Evolutionary conservation across 2,329 filamentous ascomycete species (phyloP), one percentile per base, ranked within the genome.

Genomic region (Aspergillaceae sp.): DNA sequence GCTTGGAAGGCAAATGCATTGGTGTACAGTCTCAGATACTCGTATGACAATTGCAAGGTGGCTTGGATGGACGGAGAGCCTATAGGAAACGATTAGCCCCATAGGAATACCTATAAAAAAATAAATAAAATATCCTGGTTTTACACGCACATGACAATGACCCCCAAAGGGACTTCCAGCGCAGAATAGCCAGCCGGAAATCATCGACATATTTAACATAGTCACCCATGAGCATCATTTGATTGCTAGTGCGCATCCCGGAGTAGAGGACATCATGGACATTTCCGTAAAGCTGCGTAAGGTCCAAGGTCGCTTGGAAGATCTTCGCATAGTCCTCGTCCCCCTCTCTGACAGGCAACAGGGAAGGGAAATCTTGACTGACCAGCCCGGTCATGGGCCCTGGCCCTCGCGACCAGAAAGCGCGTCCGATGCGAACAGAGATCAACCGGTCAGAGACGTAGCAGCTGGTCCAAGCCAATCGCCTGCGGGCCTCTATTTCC

Each of bases 191-290:
- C 1, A 77, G 75, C 3, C 83, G 76, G 53, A 86, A 86, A 57
- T 87, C 84, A 54, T 87, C 84, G 51, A 87, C 82, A 52, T 86
- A 86, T 58, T 86, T 82, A 50, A 86, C 83, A 57, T 86, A 86
- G 53, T 84, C 80, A 1, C 83, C 83, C 56, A 81, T 81, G 29
- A 84, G 70, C 66, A 86, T 84, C 50, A 83, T 77, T 47, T 86
- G 79, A 59, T 83, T 82, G 46, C 81, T 82, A 37, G 82, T 81
- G 11, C 80, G 79, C 43, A 82, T 82, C 5, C 83, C 84, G 0
- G 83, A 84, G 60, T 87, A 87, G 1, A 87, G 66, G 0, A 86
- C 80, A 56, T 87, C 83, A 47, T 87, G 83, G 0, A 86, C 82
- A 54, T 86, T 87, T 19, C 80, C 82, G 58, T 86, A 86, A 1